These are phyloP conservation scores for Eucalyptus curtisii DNA, from an alignment of 345 rosid genomes.

Conservation along the genomic window DNA sequence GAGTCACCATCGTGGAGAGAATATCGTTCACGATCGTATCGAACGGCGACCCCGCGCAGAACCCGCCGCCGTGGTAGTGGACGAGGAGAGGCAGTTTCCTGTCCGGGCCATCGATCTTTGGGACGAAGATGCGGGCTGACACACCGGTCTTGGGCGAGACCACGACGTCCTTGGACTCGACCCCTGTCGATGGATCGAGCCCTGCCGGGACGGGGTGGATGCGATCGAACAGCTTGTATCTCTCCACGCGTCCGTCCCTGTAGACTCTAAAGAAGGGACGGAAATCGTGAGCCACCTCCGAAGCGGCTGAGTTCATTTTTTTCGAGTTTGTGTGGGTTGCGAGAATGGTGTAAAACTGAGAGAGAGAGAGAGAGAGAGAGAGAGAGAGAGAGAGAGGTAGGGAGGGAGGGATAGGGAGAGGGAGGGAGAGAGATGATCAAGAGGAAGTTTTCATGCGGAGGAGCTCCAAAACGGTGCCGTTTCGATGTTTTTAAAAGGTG, in stretches of 20 bases:
- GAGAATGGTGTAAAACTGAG: not conserved
- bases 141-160: slow-evolving; percentile 4
- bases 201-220: not conserved
- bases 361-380: not conserved
- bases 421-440: not conserved
- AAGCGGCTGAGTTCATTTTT: not conserved
- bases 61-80: slow-evolving; percentile 50
- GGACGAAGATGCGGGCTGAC: slow-evolving; percentile 17
- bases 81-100: slow-evolving; percentile 29
- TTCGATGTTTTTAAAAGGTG: not conserved
- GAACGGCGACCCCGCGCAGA: slow-evolving; percentile 24
- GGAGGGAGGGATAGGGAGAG: not conserved
- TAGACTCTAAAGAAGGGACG: slow-evolving; percentile 24
- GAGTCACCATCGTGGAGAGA: slow-evolving; percentile 1
- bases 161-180: slow-evolving; percentile 12
- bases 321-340: not conserved
- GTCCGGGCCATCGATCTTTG: not conserved
- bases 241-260: slow-evolving; percentile 22
- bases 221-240: not conserved
- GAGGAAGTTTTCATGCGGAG: not conserved
- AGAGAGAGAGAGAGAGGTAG: not conserved
- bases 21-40: not conserved
- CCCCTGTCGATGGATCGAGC: slow-evolving; percentile 11
- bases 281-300: slow-evolving; percentile 13
- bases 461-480: not conserved